Base-by-base conservation (phyloP, 2,329 filamentous ascomycete species). In the Diplocarpon mali region DNA sequence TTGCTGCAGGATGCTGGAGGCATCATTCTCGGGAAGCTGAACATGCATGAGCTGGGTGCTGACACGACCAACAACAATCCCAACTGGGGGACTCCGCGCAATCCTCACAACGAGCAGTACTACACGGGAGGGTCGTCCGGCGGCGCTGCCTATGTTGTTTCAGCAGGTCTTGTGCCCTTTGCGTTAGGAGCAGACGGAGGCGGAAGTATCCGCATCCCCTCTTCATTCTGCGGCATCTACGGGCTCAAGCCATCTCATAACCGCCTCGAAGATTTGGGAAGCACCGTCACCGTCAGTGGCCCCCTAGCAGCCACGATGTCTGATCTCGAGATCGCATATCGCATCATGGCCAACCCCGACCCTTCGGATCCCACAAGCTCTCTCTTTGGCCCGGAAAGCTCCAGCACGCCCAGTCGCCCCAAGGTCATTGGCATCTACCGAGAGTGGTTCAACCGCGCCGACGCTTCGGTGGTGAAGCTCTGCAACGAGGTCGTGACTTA, bases 121-220 rank as follows among this genome's bases (percentile, higher is more conserved):
- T 92, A 92, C 62, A 55, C 85, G 0, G 88, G 88, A 30, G 88
- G 88, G 15, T 95, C 88, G 60, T 96, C 90, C 2, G 92, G 92
- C 38, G 92, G 92, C 12, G 92, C 88, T 60, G 92, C 90, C 2
- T 78, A 93, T 15, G 85, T 85, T 10, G 86, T 96, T 17, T 76
- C 76, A 15, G 70, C 75, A 1, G 75, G 75, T 14, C 68, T 73
- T 2, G 72, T 72, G 0, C 72, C 78, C 27, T 51, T 80, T 30
- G 87, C 88, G 5, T 67, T 98, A 20, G 92, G 90, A 15, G 95
- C 90, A 11, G 92, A 98, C 61, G 96, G 81, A 0, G 81, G 81
- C 48, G 81, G 81, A 31, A 83, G 77, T 14, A 77, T 85, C 36
- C 53, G 58, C 1, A 54, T 65, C n/a, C 57, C 58, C 7, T 41